These are phyloP conservation scores for Geotrichum carabidarum DNA, from an alignment of 1,139 yeast species.

Conservation along the genomic window DNA sequence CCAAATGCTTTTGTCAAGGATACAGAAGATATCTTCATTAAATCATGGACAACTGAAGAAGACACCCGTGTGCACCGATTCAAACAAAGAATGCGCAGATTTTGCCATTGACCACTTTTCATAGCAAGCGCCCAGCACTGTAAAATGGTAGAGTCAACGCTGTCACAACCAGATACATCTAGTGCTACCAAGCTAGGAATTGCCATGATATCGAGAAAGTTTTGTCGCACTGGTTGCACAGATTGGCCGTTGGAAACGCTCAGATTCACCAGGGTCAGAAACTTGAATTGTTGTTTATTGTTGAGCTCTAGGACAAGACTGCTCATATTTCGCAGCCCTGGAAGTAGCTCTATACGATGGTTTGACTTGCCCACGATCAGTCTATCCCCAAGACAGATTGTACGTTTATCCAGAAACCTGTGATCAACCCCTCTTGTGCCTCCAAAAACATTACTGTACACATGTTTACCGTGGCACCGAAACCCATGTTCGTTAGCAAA, in stretches of 20 bases:
- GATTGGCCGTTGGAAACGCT: background rate
- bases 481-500: slow-evolving; percentile 25
- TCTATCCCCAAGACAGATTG: slow-evolving; percentile 13
- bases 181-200: slow-evolving; percentile 24
- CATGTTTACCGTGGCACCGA: slow-evolving; percentile 23
- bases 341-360: slow-evolving; percentile 20
- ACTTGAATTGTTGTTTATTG: slow-evolving; percentile 6
- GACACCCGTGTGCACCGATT: background rate
- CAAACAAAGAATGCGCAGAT: slow-evolving; percentile 23
- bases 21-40: slow-evolving; percentile 1
- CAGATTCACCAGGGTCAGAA: slow-evolving; percentile 25
- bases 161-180: slow-evolving; percentile 24
- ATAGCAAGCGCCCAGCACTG: slow-evolving; percentile 28
- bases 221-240: slow-evolving; percentile 14
- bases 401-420: background rate
- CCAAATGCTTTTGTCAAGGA: background rate
- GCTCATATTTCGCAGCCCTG: slow-evolving; percentile 9
- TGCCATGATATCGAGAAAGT: slow-evolving; percentile 21
- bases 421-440: background rate
- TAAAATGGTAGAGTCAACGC: slow-evolving; percentile 19
- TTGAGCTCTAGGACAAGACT: slow-evolving; percentile 17
- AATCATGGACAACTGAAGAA: background rate
- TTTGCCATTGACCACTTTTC: slow-evolving; percentile 23
- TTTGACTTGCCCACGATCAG: slow-evolving; percentile 14
- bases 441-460: slow-evolving; percentile 6